Evolutionary conservation across 2,329 filamentous ascomycete genomes (phyloP).

Genomic region (Tolypocladium pustulatum): DNA sequence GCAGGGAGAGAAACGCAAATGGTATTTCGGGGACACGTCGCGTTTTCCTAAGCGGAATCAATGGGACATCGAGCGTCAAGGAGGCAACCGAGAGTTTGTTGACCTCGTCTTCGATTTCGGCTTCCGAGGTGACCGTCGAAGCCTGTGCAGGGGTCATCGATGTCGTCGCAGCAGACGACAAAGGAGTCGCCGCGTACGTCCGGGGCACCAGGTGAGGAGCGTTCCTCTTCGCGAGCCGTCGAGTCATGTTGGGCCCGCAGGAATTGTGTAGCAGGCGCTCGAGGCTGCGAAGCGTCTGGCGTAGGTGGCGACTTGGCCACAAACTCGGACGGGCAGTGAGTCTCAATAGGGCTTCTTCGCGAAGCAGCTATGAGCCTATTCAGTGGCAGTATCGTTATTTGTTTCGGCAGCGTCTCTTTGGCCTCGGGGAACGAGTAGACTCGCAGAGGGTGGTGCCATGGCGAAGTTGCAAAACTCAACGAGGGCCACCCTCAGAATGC

Average conservation of each 20-base stretch:
- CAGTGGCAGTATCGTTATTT: not conserved
- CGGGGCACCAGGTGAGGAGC: conserved; percentile 18
- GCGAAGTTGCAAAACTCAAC: conserved; percentile 26
- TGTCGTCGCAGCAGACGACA: conserved; percentile 20
- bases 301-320: not conserved
- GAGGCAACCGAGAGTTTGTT: conserved; percentile 29
- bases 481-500: conserved; percentile 43
- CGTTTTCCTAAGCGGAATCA: conserved; percentile 20
- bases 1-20: conserved; percentile 58
- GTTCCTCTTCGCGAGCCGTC: conserved; percentile 11
- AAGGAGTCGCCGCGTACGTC: conserved; percentile 8
- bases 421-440: conserved; percentile 17
- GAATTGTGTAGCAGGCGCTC: not conserved
- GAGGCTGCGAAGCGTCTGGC: not conserved
- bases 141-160: conserved; percentile 25
- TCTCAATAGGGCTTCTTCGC: not conserved
- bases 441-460: conserved; percentile 48
- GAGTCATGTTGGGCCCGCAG: conserved; percentile 8
- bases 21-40: conserved; percentile 25
- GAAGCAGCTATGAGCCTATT: not conserved
- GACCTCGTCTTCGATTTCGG: conserved; percentile 30
- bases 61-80: conserved; percentile 30
- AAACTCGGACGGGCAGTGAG: not conserved
- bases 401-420: not conserved
- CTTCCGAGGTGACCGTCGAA: conserved; percentile 25